A percentile compares a stretch with the other conserved stretches of the same genome.
Evolutionary conservation across 1,139 yeast genomes (phyloP).

Genomic region (Candida mesenterica): DNA sequence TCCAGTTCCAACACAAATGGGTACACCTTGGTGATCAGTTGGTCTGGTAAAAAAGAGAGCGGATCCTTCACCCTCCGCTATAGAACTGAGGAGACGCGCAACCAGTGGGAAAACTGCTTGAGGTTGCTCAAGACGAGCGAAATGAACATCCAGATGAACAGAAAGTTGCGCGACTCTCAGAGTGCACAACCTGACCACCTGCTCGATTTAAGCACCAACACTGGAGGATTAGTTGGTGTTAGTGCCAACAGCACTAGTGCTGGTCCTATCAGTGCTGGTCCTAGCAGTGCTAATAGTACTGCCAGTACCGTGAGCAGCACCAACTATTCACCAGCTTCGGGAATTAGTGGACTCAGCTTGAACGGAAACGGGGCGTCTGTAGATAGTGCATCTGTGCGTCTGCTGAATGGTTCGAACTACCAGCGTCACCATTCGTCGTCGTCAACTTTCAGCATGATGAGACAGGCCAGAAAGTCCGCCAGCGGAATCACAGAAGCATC

Average conservation of each 20-base stretch:
- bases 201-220: not conserved
- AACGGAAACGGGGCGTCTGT: not conserved
- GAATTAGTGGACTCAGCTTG: not conserved
- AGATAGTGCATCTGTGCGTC: slow-evolving; percentile 3
- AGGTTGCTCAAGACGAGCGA: slow-evolving; percentile 43
- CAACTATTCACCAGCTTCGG: not conserved
- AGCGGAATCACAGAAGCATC: slow-evolving; percentile 13
- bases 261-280: not conserved
- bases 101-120: slow-evolving; percentile 68
- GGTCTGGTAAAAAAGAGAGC: slow-evolving; percentile 76
- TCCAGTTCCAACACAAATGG: slow-evolving; percentile 40
- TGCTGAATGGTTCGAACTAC: slow-evolving; percentile 9
- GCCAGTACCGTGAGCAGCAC: not conserved
- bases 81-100: slow-evolving; percentile 66
- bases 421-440: slow-evolving; percentile 47
- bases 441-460: slow-evolving; percentile 48
- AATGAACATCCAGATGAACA: slow-evolving; percentile 41
- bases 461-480: slow-evolving; percentile 27
- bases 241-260: slow-evolving; percentile 9
- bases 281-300: not conserved
- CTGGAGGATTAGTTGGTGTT: too few species aligned
- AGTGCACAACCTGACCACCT: slow-evolving; percentile 7
- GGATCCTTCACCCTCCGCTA: slow-evolving; percentile 72
- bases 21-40: slow-evolving; percentile 64
- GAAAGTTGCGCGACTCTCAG: slow-evolving; percentile 40